A percentile compares a stretch with the other conserved stretches of the same genome.
phyloP scores from a whole-genome alignment of 441 rosid species.

The Euphorbia neoarborescens region DNA sequence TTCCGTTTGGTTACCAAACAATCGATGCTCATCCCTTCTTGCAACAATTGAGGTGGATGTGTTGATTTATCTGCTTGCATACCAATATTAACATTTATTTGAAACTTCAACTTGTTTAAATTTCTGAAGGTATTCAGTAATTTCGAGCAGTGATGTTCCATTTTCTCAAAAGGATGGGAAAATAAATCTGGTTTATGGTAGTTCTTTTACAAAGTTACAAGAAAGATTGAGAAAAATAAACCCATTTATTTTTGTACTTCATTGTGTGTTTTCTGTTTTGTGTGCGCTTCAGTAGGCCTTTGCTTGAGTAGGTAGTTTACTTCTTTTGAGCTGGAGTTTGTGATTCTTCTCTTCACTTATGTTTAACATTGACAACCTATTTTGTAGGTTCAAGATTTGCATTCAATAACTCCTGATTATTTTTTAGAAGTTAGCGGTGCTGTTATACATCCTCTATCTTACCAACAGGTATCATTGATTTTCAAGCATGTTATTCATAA shows the following conservation, averaged over 20 bases:
- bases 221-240: background rate
- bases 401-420: constrained; percentile 77
- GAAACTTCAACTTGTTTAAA: background rate
- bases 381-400: constrained; percentile 89
- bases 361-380: background rate
- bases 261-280: background rate
- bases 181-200: background rate
- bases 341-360: background rate
- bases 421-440: constrained; percentile 97
- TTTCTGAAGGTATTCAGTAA: background rate
- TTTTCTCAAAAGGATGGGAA: background rate
- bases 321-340: background rate
- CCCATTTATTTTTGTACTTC: background rate
- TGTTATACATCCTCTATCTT: constrained; percentile 88
- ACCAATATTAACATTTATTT: background rate
- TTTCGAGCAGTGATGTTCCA: background rate
- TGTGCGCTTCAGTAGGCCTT: background rate
- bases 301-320: background rate
- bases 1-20: too few relatives aligned
- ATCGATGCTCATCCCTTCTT: too few relatives aligned
- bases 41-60: background rate
- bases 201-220: background rate
- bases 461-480: constrained; percentile 71
- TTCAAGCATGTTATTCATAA: background rate
- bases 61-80: background rate